Evolutionary conservation across 2,329 filamentous ascomycete genomes (phyloP).

Genomic region (Exserohilum turcica): DNA sequence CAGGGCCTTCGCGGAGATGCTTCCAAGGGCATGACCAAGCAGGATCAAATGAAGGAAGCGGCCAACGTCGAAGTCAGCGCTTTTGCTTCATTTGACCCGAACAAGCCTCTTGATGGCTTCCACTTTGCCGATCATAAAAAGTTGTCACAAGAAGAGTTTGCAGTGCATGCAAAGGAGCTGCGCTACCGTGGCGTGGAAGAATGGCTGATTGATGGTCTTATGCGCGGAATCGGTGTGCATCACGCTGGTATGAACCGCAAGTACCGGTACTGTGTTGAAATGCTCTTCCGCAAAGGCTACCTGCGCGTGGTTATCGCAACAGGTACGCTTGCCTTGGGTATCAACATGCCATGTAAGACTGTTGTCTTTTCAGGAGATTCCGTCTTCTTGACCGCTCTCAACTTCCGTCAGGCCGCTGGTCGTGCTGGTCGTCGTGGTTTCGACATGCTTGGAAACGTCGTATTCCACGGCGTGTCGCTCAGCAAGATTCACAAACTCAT

Average conservation of each 20-base stretch:
- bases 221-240: conserved; percentile 74
- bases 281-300: conserved; percentile 74
- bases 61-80: conserved; percentile 60
- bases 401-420: conserved; percentile 77
- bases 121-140: conserved; percentile 69
- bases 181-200: conserved; percentile 56
- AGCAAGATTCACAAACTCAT: conserved; percentile 70
- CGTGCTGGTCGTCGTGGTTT: conserved; percentile 81
- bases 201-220: conserved; percentile 64
- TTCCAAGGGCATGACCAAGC: conserved; percentile 58
- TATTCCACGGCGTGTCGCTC: conserved; percentile 70
- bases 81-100: conserved; percentile 70
- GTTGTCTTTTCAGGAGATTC: conserved; percentile 78
- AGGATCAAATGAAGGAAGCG: conserved; percentile 62
- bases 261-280: conserved; percentile 75
- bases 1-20: conserved; percentile 53
- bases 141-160: conserved; percentile 63
- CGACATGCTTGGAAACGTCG: conserved; percentile 78
- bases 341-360: conserved; percentile 76
- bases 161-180: conserved; percentile 59
- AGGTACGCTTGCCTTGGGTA: conserved; percentile 75
- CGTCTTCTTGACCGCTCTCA: conserved; percentile 73
- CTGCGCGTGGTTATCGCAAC: conserved; percentile 74
- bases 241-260: conserved; percentile 80
- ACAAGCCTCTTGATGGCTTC: conserved; percentile 66